Evolutionary conservation across 2,329 filamentous ascomycete genomes (phyloP).

Genomic region (Sporothrix luriei): DNA sequence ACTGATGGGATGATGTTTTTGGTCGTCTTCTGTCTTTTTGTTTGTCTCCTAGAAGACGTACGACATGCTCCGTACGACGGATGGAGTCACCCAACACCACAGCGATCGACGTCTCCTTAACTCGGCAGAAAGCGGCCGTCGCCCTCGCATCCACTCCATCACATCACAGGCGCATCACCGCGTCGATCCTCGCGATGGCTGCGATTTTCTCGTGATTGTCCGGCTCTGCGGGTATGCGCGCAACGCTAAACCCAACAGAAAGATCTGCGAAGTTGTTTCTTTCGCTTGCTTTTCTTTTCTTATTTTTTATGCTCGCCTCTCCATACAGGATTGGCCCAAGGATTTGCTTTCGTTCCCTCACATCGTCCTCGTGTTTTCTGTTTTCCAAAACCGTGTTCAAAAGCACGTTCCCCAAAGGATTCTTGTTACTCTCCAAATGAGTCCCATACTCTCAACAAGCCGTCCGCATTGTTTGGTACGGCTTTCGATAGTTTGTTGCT

Average conservation of each 20-base stretch:
- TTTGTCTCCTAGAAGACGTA: background rate
- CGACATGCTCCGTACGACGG: background rate
- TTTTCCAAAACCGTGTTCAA: background rate
- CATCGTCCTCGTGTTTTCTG: background rate
- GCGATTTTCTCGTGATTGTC: background rate
- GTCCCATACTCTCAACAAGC: too few species aligned
- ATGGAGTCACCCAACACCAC: background rate
- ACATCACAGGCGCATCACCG: background rate
- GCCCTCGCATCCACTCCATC: background rate
- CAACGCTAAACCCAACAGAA: slow-evolving; percentile 14
- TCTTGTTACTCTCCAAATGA: too few species aligned
- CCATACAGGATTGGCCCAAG: too few species aligned
- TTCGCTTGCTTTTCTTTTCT: background rate
- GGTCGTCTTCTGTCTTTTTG: background rate
- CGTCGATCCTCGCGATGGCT: background rate
- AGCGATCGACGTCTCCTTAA: slow-evolving; percentile 10
- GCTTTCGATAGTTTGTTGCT: background rate
- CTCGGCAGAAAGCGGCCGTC: background rate
- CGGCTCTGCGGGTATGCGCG: background rate
- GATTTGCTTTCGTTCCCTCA: background rate
- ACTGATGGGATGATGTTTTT: too few species aligned
- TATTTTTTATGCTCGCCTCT: background rate
- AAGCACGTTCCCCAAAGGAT: slow-evolving; percentile 14
- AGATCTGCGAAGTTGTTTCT: slow-evolving; percentile 2
- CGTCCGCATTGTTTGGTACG: background rate